phyloP scores from a whole-genome alignment of 2,329 filamentous ascomycete species.

The Leptoxyphium fumago region DNA sequence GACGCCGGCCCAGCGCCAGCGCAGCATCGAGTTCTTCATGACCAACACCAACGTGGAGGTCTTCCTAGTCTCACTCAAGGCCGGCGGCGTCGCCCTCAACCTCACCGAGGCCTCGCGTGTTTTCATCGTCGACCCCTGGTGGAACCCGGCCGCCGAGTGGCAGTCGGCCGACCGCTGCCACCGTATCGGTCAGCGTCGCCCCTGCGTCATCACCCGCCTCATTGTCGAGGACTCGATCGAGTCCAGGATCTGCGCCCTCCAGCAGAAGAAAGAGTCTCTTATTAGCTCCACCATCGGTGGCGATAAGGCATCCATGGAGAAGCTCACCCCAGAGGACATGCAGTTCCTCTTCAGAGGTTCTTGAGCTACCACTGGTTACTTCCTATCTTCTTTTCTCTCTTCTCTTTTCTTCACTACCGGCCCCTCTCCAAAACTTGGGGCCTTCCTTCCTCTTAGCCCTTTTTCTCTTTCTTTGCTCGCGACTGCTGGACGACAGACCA shows the following conservation, averaged over 20 bases:
- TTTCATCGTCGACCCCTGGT: slow-evolving; percentile 97
- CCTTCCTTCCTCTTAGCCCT: no score
- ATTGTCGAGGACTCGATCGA: slow-evolving; percentile 97
- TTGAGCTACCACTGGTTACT: slow-evolving; percentile 13
- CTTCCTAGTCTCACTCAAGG: slow-evolving; percentile 90
- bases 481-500: no score
- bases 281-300: slow-evolving; percentile 95
- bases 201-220: slow-evolving; percentile 84
- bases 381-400: no score
- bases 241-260: slow-evolving; percentile 83
- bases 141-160: slow-evolving; percentile 99
- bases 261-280: slow-evolving; percentile 98
- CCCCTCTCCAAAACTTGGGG: no score
- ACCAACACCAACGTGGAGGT: slow-evolving; percentile 86
- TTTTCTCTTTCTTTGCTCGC: no score
- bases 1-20: slow-evolving; percentile 85
- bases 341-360: slow-evolving; percentile 86
- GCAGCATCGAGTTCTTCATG: slow-evolving; percentile 94
- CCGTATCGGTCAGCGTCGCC: slow-evolving; percentile 86
- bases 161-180: slow-evolving; percentile 78
- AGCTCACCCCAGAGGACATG: slow-evolving; percentile 79
- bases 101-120: slow-evolving; percentile 88
- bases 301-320: slow-evolving; percentile 82
- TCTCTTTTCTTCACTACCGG: no score
- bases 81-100: slow-evolving; percentile 88